These are phyloP conservation scores for Phaeophleospora eucalypticola DNA, from an alignment of 2,329 filamentous ascomycete genomes.

Conservation along the genomic window DNA sequence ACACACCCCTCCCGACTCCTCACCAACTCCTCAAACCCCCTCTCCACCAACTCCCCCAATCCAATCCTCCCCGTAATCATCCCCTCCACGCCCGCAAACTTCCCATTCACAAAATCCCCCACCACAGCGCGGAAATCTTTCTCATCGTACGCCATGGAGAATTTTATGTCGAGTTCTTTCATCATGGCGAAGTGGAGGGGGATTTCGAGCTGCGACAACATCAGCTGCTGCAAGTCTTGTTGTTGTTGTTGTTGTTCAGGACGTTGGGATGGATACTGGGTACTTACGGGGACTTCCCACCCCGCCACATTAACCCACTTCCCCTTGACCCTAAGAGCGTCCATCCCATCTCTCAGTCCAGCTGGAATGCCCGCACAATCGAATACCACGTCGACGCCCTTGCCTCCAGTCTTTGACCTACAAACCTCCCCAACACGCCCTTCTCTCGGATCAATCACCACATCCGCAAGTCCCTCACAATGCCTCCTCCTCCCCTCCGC, in stretches of 20 bases:
- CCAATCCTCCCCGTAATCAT: conserved; percentile 12
- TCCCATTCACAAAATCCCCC: conserved; percentile 8
- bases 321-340: conserved; percentile 15
- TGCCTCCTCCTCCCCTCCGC: conserved; percentile 14
- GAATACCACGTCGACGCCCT: conserved; percentile 20
- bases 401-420: conserved; percentile 12
- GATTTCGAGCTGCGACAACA: conserved; percentile 10
- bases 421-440: conserved; percentile 16
- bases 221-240: too few species aligned
- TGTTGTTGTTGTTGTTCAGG: background rate
- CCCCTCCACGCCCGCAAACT: conserved; percentile 8
- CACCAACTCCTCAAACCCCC: conserved; percentile 10
- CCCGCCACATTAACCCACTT: conserved; percentile 19
- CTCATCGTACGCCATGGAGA: conserved; percentile 18
- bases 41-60: conserved; percentile 3
- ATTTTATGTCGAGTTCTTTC: conserved; percentile 17
- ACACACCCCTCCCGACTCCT: conserved; percentile 9
- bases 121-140: conserved; percentile 14
- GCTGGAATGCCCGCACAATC: conserved; percentile 18
- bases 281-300: conserved; percentile 15
- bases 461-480: conserved; percentile 7
- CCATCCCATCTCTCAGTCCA: conserved; percentile 14
- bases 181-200: conserved; percentile 13
- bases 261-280: background rate
- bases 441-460: conserved; percentile 16